Conservation (phyloP, 495 filamentous ascomycete genomes). For the Penicillium subrubescens region DNA sequence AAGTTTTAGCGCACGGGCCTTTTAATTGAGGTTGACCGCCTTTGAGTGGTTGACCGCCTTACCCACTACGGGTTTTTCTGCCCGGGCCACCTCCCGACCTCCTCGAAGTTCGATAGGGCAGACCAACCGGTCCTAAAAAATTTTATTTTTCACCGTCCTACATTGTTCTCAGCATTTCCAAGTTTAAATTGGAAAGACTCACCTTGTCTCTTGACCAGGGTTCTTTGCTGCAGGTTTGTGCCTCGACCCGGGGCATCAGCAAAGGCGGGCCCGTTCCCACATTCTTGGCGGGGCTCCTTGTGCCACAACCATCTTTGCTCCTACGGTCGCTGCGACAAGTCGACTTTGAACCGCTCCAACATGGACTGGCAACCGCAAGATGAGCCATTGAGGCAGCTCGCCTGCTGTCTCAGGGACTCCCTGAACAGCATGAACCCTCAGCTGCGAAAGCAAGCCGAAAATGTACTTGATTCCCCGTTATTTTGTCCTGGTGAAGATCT, state of each 20-base stretch:
- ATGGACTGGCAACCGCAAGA: constrained; percentile 95
- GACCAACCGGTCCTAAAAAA: neutral
- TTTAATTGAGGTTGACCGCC: no score
- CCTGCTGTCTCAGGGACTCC: constrained; percentile 87
- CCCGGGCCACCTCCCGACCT: neutral
- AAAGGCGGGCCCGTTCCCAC: constrained; percentile 30
- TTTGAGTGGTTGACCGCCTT: neutral
- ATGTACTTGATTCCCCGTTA: constrained; percentile 35
- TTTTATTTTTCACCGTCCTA: neutral
- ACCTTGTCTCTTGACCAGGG: neutral
- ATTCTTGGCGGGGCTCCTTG: constrained; percentile 36
- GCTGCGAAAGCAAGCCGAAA: constrained; percentile 78
- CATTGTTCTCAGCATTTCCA: neutral
- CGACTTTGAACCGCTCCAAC: constrained; percentile 25
- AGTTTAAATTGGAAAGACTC: neutral
- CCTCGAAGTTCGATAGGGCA: neutral
- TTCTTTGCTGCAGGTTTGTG: constrained; percentile 10
- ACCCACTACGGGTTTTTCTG: neutral
- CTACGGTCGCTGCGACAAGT: constrained; percentile 22
- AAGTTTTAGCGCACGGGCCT: neutral
- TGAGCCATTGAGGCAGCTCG: constrained; percentile 84
- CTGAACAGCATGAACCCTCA: constrained; percentile 76
- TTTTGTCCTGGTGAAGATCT: constrained; percentile 6
- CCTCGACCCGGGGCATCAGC: constrained; percentile 26
- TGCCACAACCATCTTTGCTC: constrained; percentile 34